Base-by-base conservation (phyloP, 2,329 filamentous ascomycete species). In the Penicillium sp. region DNA sequence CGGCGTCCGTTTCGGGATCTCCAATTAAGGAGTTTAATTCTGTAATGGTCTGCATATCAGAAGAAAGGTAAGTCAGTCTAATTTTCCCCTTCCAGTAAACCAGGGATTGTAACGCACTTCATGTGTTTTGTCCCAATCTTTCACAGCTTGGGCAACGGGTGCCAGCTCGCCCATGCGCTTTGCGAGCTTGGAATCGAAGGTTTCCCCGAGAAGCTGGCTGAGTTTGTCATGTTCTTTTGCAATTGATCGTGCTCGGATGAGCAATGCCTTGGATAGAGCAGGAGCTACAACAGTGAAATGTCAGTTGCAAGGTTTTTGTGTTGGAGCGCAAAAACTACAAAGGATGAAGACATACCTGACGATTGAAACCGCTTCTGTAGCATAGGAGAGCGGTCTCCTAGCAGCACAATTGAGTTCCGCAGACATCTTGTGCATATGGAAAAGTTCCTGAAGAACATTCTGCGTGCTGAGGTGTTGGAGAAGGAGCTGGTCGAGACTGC, bases 1-100 rank as follows among this genome's bases (percentile, higher is more conserved):
- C 84, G 1, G 78, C 63, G 63, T 88, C 84, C 60, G 82, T 81
- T 20, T 75, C 71, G 1, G 79, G 75, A 61, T 96, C 91, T n/a
- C 81, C 76, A 11, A 95, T 86, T 53, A 99, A 81, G 8, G 86
- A 79, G 11, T 86, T 84, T 52, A 99, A 82, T 73, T 97, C 94
- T 49, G 69, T 59, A 54, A 85, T 74, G 49, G 82, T 79, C 76
- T 83, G 66, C 35, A 28, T 40, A 43, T 20, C 38, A n/a, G 30
- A 24, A 24, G 40, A 55, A 26, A 56, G n/a, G n/a, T n/a, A 61
- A 59, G 61, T 54, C 28, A 14, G n/a, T 24, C 24, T 18, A 33
- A 9, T 43, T 24, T 16, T n/a, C 14, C 30, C 9, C 47, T 57
- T 4, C 42, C 11, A 12, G 45, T n/a, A 21, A 5, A 30, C 8